Conservation (phyloP, 257 asterid species). For the Plantago elongata region DNA sequence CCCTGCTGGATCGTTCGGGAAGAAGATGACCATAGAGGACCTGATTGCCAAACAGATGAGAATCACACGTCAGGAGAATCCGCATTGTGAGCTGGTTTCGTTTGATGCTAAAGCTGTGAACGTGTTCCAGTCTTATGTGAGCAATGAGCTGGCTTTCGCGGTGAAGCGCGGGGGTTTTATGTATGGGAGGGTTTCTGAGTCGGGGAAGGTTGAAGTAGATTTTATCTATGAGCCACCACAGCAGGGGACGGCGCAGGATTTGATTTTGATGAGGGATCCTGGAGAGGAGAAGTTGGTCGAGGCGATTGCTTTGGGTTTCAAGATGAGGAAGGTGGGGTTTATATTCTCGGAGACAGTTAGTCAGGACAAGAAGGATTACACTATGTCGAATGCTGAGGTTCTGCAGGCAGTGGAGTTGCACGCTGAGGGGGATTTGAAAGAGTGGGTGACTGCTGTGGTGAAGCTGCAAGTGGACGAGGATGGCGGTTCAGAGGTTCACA, state of each 20-base stretch:
- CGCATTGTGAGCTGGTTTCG: conserved; percentile 86
- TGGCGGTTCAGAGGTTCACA: conserved; percentile 54
- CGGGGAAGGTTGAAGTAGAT: conserved; percentile 56
- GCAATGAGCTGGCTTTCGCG: conserved; percentile 73
- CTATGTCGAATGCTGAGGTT: conserved; percentile 51
- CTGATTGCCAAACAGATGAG: conserved; percentile 96
- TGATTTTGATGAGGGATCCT: conserved; percentile 42
- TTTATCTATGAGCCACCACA: conserved; percentile 71
- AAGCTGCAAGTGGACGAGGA: conserved; percentile 78
- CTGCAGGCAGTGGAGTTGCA: conserved; percentile 63
- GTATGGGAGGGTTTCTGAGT: conserved; percentile 54
- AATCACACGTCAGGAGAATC: conserved; percentile 72
- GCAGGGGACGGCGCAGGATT: conserved; percentile 48
- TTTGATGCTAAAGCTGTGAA: conserved; percentile 92
- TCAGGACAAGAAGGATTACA: conserved; percentile 54
- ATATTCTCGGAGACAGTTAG: conserved; percentile 60
- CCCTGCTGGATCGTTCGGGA: conserved; percentile 87
- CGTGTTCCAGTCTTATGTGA: conserved; percentile 88
- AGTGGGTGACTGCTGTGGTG: conserved; percentile 70
- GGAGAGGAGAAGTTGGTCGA: conserved; percentile 55
- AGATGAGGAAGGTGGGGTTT: conserved; percentile 62
- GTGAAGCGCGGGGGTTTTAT: conserved; percentile 64
- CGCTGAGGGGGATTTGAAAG: conserved; percentile 54
- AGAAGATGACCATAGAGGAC: conserved; percentile 97
- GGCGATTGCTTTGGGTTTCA: conserved; percentile 54